Conservation (phyloP, 148 eudicot genomes). For the Amaranthus palmeri region DNA sequence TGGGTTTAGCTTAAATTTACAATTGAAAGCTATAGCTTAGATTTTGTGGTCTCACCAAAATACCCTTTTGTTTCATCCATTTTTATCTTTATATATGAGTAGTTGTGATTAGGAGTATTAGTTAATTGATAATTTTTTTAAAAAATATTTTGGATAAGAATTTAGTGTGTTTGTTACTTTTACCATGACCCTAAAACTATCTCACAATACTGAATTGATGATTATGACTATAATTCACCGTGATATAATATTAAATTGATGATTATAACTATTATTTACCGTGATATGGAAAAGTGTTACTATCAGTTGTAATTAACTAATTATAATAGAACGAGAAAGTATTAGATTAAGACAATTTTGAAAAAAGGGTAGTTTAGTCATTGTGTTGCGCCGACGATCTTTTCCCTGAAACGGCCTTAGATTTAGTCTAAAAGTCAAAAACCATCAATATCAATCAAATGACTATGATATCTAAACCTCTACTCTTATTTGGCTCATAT, state of each 20-base stretch:
- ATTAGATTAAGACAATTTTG: too few relatives aligned
- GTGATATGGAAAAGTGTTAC: too few relatives aligned
- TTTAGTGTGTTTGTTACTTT: too few relatives aligned
- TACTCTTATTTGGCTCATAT: neutral
- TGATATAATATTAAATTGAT: too few relatives aligned
- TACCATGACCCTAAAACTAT: too few relatives aligned
- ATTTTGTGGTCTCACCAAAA: slow-evolving; percentile 16
- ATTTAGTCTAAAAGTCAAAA: slow-evolving; percentile 25
- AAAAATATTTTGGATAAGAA: neutral
- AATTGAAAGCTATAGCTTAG: slow-evolving; percentile 14
- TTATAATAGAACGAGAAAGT: too few relatives aligned
- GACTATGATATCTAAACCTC: slow-evolving; percentile 27
- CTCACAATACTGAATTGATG: too few relatives aligned
- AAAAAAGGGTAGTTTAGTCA: slow-evolving; percentile 20
- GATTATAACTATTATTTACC: too few relatives aligned
- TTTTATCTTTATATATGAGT: neutral
- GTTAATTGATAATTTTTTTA: too few relatives aligned
- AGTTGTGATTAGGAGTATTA: too few relatives aligned
- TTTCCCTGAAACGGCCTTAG: slow-evolving; percentile 14
- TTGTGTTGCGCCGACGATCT: slow-evolving; percentile 14
- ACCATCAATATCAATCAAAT: slow-evolving; percentile 23
- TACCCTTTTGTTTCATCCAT: slow-evolving; percentile 9
- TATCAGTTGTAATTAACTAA: too few relatives aligned
- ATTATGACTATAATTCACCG: too few relatives aligned
- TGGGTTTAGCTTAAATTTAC: slow-evolving; percentile 12